Evolutionary conservation across 2,329 filamentous ascomycete genomes (phyloP).

Genomic region (Phaeosphaeriaceae sp.): DNA sequence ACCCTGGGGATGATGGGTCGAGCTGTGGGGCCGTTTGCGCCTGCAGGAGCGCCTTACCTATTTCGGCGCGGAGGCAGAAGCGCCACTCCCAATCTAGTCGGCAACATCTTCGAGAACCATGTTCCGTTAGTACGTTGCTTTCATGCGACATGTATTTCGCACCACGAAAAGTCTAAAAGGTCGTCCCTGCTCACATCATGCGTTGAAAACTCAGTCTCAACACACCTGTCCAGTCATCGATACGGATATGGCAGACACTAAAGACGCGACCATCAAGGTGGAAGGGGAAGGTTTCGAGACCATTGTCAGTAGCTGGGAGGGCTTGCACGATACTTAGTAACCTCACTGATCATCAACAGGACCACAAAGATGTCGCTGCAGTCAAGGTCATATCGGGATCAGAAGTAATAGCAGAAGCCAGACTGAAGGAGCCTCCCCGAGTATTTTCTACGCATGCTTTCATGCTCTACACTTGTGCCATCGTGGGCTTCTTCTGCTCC

Average conservation of each 20-base stretch:
- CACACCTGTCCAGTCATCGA: background rate
- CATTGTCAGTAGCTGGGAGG: conserved; percentile 14
- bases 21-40: background rate
- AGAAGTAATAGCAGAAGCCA: conserved; percentile 63
- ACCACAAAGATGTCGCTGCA: conserved; percentile 31
- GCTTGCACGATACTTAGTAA: background rate
- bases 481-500: conserved; percentile 53
- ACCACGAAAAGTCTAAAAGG: background rate
- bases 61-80: conserved; percentile 7
- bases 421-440: conserved; percentile 59
- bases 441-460: conserved; percentile 24
- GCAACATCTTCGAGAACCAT: conserved; percentile 18
- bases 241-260: conserved; percentile 24
- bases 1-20: background rate
- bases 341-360: conserved; percentile 5
- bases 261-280: conserved; percentile 14
- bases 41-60: background rate
- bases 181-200: background rate
- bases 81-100: conserved; percentile 7
- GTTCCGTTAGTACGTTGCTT: conserved; percentile 10
- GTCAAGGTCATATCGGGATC: conserved; percentile 59
- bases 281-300: conserved; percentile 19
- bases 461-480: conserved; percentile 29
- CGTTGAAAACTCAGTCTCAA: background rate
- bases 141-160: conserved; percentile 9